phyloP scores from a whole-genome alignment of 208 protist species.

The Leishmania mexicana region DNA sequence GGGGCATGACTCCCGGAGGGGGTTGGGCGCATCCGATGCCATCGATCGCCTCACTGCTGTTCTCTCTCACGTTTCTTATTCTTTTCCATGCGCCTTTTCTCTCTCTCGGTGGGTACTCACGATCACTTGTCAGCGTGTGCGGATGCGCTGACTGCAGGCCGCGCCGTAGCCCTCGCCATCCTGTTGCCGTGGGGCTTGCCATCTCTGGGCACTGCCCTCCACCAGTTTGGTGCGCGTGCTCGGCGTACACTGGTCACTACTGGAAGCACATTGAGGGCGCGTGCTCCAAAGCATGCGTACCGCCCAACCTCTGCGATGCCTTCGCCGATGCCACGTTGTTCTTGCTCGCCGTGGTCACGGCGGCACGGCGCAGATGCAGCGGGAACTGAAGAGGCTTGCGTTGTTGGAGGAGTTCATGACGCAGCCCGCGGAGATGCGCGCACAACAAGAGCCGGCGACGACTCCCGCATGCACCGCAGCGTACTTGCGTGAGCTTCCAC shows the following conservation, averaged over 20 bases:
- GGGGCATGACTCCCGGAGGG: neutral
- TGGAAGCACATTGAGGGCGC: neutral
- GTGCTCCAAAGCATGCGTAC: neutral
- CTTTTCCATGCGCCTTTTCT: neutral
- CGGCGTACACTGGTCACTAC: neutral
- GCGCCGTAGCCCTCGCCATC: neutral
- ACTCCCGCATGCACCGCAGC: conserved; percentile 6
- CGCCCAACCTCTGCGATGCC: neutral
- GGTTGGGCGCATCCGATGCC: neutral
- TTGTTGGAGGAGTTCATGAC: conserved; percentile 30
- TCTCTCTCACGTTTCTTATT: neutral
- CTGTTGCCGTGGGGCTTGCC: neutral
- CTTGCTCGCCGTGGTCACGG: conserved; percentile 38
- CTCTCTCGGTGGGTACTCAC: neutral
- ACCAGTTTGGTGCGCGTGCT: neutral
- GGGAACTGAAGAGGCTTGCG: conserved; percentile 31
- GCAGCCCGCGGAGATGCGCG: conserved; percentile 9
- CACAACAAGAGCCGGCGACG: neutral
- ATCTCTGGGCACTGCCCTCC: neutral
- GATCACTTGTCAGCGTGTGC: neutral
- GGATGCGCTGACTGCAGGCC: neutral
- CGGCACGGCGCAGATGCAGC: conserved; percentile 21
- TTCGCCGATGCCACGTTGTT: neutral
- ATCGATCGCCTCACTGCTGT: neutral
- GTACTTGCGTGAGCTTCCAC: conserved; percentile 30